These are phyloP conservation scores for Torulaspora delbrueckii DNA, from an alignment of 805 yeast genomes.

Conservation along the genomic window DNA sequence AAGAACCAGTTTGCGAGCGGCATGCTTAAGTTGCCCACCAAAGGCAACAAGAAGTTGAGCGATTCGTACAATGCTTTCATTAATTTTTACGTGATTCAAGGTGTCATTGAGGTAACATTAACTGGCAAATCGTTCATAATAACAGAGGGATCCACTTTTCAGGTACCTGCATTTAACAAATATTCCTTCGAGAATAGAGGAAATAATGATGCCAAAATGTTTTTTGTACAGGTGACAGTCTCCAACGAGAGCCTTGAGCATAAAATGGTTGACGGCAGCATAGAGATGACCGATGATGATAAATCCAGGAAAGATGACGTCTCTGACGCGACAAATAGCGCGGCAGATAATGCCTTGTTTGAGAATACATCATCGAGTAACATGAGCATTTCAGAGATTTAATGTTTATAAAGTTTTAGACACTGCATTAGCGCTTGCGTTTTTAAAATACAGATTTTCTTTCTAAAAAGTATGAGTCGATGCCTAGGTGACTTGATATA, in stretches of 20 bases:
- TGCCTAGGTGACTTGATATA: conserved; percentile 4
- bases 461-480: background rate
- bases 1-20: conserved; percentile 70
- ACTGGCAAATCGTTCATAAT: conserved; percentile 56
- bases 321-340: background rate
- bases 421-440: background rate
- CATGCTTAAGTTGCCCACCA: conserved; percentile 58
- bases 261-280: background rate
- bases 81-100: conserved; percentile 70
- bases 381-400: conserved; percentile 22
- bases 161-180: conserved; percentile 71
- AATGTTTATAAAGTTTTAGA: background rate
- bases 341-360: background rate
- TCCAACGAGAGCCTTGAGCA: background rate
- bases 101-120: conserved; percentile 62
- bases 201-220: conserved; percentile 52
- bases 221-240: conserved; percentile 63
- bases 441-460: background rate
- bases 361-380: conserved; percentile 15
- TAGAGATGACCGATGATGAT: background rate
- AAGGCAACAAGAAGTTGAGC: conserved; percentile 58
- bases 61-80: conserved; percentile 55
- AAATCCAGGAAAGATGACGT: background rate
- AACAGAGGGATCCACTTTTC: conserved; percentile 70
- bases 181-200: conserved; percentile 67